phyloP scores from a whole-genome alignment of 768 basidiomycete genomes.

The Termitomyces sp. region DNA sequence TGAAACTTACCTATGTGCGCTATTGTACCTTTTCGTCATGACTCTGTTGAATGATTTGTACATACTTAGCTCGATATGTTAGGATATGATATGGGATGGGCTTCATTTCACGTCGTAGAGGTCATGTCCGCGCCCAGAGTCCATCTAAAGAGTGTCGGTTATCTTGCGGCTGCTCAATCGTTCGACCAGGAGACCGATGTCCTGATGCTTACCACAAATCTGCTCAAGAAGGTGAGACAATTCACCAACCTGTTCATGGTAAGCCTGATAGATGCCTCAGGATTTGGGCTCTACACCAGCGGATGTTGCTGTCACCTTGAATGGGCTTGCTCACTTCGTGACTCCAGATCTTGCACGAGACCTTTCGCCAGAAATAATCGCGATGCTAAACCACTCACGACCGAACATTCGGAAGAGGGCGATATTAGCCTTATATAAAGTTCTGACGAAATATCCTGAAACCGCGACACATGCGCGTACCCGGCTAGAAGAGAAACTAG shows the following conservation, averaged over 20 bases:
- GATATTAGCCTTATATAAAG: conserved; percentile 75
- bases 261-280: conserved; percentile 34
- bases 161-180: conserved; percentile 88
- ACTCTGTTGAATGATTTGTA: conserved; percentile 8
- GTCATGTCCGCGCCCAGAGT: conserved; percentile 93
- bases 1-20: conserved; percentile 96
- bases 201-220: conserved; percentile 93
- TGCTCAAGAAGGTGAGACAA: conserved; percentile 78
- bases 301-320: conserved; percentile 71
- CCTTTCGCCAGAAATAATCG: conserved; percentile 75
- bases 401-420: conserved; percentile 88
- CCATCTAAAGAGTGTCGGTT: conserved; percentile 93
- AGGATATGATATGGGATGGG: conserved; percentile 91
- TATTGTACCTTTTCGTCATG: neutral
- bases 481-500: conserved; percentile 73
- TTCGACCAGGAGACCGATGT: conserved; percentile 95
- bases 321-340: conserved; percentile 79
- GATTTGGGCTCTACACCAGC: conserved; percentile 74
- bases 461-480: conserved; percentile 57
- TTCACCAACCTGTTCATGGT: conserved; percentile 8
- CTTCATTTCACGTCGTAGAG: conserved; percentile 95
- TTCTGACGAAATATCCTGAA: conserved; percentile 79
- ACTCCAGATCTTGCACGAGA: conserved; percentile 90
- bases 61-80: conserved; percentile 89
- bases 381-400: conserved; percentile 86